phyloP scores from a whole-genome alignment of 1,284 basidiomycete species.

The Pholiota adiposa region DNA sequence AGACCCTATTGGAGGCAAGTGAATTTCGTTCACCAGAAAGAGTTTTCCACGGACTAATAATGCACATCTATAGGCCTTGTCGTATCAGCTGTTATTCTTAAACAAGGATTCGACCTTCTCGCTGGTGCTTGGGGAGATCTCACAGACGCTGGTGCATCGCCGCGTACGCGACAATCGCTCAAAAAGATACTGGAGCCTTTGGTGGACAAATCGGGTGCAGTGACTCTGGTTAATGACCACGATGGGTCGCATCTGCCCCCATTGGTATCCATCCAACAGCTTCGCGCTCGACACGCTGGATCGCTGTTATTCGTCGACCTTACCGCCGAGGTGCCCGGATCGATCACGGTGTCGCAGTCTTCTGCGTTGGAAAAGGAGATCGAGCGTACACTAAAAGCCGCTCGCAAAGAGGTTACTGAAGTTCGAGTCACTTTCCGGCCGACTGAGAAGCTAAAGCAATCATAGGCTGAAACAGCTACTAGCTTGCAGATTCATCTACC shows the following conservation, averaged over 20 bases:
- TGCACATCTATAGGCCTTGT: conserved; percentile 62
- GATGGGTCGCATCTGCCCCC: conserved; percentile 11
- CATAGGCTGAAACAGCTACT: not conserved
- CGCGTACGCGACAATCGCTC: conserved; percentile 56
- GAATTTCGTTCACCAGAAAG: not conserved
- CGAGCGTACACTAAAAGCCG: conserved; percentile 58
- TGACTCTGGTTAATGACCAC: conserved; percentile 9
- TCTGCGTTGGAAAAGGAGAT: conserved; percentile 69
- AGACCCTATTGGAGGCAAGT: conserved; percentile 90
- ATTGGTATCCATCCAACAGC: conserved; percentile 61
- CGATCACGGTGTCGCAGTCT: conserved; percentile 62
- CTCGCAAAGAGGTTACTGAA: conserved; percentile 77
- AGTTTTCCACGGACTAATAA: not conserved
- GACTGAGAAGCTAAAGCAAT: conserved; percentile 11
- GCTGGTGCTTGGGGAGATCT: conserved; percentile 81
- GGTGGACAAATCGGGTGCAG: conserved; percentile 34
- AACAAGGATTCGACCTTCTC: conserved; percentile 80
- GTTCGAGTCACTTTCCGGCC: conserved; percentile 77
- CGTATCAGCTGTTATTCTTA: conserved; percentile 88
- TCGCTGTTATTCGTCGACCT: conserved; percentile 78
- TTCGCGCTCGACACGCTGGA: conserved; percentile 82
- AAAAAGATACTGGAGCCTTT: conserved; percentile 58
- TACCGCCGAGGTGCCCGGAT: conserved; percentile 67
- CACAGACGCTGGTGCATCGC: conserved; percentile 83
- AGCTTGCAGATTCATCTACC: not conserved